Evolutionary conservation across 1,284 basidiomycete species (phyloP).

Genomic region (Boletus mariae): DNA sequence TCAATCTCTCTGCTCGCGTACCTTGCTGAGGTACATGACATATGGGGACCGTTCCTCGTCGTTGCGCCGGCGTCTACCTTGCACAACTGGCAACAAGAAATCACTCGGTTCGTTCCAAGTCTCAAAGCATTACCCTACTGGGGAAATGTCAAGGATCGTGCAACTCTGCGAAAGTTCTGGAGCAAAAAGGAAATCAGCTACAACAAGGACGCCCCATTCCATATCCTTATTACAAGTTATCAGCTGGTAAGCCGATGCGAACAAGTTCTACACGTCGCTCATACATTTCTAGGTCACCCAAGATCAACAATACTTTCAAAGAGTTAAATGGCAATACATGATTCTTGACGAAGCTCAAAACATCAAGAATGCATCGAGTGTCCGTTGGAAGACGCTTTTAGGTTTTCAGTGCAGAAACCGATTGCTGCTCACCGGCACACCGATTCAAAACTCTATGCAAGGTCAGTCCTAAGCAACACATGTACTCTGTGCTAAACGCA

Average conservation of each 20-base stretch:
- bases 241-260: conserved; percentile 66
- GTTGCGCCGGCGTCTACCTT: conserved; percentile 97
- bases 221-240: conserved; percentile 96
- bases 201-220: conserved; percentile 93
- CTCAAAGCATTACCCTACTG: conserved; percentile 97
- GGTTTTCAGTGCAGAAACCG: conserved; percentile 97
- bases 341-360: conserved; percentile 99
- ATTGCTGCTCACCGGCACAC: conserved; percentile 93
- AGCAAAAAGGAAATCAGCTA: conserved; percentile 97
- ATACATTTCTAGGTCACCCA: conserved; percentile 69
- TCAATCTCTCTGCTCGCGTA: conserved; percentile 97
- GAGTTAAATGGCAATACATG: conserved; percentile 99
- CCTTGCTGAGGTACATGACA: conserved; percentile 95
- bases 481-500: conserved; percentile 9
- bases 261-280: neutral
- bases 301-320: conserved; percentile 98
- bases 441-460: conserved; percentile 99
- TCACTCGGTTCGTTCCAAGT: conserved; percentile 90
- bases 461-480: conserved; percentile 46
- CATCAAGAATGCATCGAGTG: conserved; percentile 98
- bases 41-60: conserved; percentile 99
- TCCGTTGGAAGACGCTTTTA: conserved; percentile 96
- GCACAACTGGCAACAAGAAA: conserved; percentile 99
- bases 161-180: conserved; percentile 96
- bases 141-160: conserved; percentile 96